These are phyloP conservation scores for Gautieria morchelliformis DNA, from an alignment of 768 basidiomycete species.

Conservation along the genomic window DNA sequence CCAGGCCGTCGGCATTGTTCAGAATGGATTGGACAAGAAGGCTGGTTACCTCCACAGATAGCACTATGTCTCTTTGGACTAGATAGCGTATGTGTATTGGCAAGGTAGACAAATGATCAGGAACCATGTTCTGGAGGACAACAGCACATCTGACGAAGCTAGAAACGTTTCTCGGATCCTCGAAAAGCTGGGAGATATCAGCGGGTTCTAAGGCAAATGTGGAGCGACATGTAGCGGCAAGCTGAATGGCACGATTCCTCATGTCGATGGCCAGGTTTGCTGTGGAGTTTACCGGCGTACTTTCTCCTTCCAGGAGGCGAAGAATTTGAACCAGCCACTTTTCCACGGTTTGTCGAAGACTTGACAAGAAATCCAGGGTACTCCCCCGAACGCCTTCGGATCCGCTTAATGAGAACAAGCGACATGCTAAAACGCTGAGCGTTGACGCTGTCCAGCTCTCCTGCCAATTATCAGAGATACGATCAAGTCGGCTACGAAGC, in stretches of 20 bases:
- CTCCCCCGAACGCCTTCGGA: constrained; percentile 10
- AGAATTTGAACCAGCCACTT: constrained; percentile 29
- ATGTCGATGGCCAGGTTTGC: constrained; percentile 14
- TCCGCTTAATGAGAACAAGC: constrained; percentile 25
- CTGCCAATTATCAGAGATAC: constrained; percentile 34
- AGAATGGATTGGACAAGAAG: constrained; percentile 12
- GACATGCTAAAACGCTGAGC: constrained; percentile 24
- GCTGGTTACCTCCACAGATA: background rate
- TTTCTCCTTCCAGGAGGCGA: constrained; percentile 13
- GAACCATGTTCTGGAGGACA: constrained; percentile 22
- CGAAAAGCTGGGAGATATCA: constrained; percentile 14
- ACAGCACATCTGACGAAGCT: constrained; percentile 26
- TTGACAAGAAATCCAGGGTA: constrained; percentile 21
- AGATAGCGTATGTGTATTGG: constrained; percentile 10
- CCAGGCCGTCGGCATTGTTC: constrained; percentile 15
- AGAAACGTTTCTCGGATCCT: constrained; percentile 16
- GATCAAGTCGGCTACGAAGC: constrained; percentile 24
- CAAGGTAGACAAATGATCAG: constrained; percentile 6
- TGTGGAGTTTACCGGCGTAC: constrained; percentile 9
- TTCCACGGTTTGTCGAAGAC: constrained; percentile 23
- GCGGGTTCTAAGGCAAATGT: constrained; percentile 28
- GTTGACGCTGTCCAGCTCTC: constrained; percentile 23
- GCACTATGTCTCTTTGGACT: background rate
- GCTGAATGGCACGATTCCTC: constrained; percentile 21
- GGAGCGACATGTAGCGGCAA: constrained; percentile 30